Percentiles rank a stretch among this genome's conserved stretches.
Evolutionary conservation across 192 early-diverging fungal species (phyloP).

Genomic region (Dissophora globulifera): DNA sequence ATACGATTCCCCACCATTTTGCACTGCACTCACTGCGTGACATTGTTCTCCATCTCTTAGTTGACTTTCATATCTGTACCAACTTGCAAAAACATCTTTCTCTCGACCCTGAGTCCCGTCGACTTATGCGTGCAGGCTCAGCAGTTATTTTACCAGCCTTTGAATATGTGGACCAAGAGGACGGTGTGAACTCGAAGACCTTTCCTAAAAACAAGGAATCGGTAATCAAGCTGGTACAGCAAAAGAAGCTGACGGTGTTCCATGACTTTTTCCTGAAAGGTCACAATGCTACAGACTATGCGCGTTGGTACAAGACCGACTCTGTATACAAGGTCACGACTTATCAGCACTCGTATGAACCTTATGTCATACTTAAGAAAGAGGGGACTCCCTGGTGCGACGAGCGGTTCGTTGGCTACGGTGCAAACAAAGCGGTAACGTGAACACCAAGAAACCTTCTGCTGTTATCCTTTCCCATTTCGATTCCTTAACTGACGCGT

Average conservation of each 20-base stretch:
- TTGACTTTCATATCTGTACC: slow-evolving; percentile 68
- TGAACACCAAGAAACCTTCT: background rate
- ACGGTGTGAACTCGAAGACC: slow-evolving; percentile 57
- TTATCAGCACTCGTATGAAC: slow-evolving; percentile 68
- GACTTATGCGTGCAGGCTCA: slow-evolving; percentile 39
- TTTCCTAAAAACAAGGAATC: slow-evolving; percentile 60
- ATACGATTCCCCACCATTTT: background rate
- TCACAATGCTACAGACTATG: slow-evolving; percentile 64
- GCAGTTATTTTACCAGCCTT: slow-evolving; percentile 68
- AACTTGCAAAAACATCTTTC: slow-evolving; percentile 55
- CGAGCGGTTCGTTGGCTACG: slow-evolving; percentile 67
- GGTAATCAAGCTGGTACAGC: slow-evolving; percentile 43
- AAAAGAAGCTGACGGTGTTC: slow-evolving; percentile 60
- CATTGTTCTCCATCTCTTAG: background rate
- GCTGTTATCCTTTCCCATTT: background rate
- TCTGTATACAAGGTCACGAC: slow-evolving; percentile 60
- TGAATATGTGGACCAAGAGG: slow-evolving; percentile 59
- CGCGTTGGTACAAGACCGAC: slow-evolving; percentile 55
- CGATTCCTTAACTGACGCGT: too few relatives aligned
- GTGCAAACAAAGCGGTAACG: slow-evolving; percentile 67
- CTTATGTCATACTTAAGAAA: slow-evolving; percentile 64
- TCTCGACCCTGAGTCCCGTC: slow-evolving; percentile 42
- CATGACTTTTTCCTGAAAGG: slow-evolving; percentile 60
- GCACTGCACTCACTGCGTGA: background rate
- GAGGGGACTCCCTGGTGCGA: slow-evolving; percentile 62